Evolutionary conservation across 495 filamentous ascomycete genomes (phyloP).

Genomic region (Emericellopsis terricola): DNA sequence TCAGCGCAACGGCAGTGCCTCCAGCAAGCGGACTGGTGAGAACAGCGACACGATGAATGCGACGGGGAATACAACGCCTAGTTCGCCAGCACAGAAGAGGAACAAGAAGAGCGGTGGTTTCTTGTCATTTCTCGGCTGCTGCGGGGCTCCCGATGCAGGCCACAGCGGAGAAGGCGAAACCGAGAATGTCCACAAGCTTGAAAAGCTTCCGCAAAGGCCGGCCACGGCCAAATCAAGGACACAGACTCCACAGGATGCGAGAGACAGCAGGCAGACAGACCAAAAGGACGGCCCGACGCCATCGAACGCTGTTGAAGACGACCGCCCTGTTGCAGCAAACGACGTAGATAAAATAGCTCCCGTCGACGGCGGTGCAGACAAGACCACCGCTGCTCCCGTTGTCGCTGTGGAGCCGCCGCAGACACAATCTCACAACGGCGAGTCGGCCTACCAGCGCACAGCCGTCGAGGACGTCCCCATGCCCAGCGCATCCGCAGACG

Average conservation of each 20-base stretch:
- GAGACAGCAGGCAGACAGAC: constrained; percentile 29
- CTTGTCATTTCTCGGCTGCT: constrained; percentile 64
- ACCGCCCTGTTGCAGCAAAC: too few species aligned
- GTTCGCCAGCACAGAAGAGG: constrained; percentile 29
- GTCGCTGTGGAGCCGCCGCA: too few species aligned
- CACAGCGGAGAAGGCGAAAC: constrained; percentile 44
- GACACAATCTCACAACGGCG: too few species aligned
- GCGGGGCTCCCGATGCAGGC: constrained; percentile 46
- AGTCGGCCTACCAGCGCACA: too few species aligned
- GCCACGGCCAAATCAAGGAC: constrained; percentile 35
- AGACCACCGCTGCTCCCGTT: too few species aligned
- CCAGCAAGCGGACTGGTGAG: constrained; percentile 27
- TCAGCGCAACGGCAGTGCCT: constrained; percentile 50
- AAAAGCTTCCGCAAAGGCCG: constrained; percentile 32
- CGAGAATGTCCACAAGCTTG: constrained; percentile 41
- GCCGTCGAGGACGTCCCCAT: too few species aligned
- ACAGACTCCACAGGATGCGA: constrained; percentile 32
- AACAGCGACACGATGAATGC: constrained; percentile 27
- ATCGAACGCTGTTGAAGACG: too few species aligned
- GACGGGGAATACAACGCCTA: constrained; percentile 24
- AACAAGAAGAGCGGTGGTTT: constrained; percentile 42
- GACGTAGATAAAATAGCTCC: too few species aligned
- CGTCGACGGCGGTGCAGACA: too few species aligned
- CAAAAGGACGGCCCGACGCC: constrained; percentile 1
- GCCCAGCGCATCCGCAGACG: too few species aligned